These are phyloP conservation scores for Hericium coralloides DNA, from an alignment of 768 basidiomycete genomes.

Conservation along the genomic window DNA sequence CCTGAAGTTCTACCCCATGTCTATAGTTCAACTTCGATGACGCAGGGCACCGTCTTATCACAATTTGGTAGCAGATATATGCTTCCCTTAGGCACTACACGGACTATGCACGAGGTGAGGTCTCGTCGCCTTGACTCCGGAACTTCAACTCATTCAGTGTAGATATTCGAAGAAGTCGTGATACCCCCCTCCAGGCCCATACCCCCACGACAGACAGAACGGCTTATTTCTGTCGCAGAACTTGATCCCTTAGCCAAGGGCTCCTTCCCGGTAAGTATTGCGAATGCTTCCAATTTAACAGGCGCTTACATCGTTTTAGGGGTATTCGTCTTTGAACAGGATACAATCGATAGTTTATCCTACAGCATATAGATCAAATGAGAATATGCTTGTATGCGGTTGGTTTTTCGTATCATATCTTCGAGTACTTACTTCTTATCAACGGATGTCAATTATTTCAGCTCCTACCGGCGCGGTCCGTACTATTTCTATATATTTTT, in stretches of 20 bases:
- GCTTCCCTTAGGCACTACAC: conserved; percentile 75
- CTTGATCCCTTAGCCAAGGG: conserved; percentile 71
- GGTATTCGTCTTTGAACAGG: conserved; percentile 84
- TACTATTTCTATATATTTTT: conserved; percentile 1
- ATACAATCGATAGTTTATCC: conserved; percentile 94
- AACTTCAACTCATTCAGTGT: conserved; percentile 3
- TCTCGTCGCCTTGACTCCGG: background rate
- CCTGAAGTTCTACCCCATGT: conserved; percentile 78
- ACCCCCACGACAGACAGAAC: conserved; percentile 64
- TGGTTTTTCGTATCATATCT: conserved; percentile 17
- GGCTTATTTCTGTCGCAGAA: conserved; percentile 59
- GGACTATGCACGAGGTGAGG: conserved; percentile 55
- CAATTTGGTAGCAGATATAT: conserved; percentile 69
- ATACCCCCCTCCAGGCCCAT: conserved; percentile 78
- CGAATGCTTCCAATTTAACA: background rate
- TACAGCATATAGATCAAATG: conserved; percentile 89
- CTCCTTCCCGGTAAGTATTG: conserved; percentile 69
- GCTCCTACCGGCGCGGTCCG: conserved; percentile 97
- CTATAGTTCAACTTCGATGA: conserved; percentile 59
- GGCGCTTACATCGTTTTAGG: background rate
- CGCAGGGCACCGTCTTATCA: conserved; percentile 58
- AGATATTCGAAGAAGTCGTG: conserved; percentile 86
- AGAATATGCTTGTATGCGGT: conserved; percentile 94
- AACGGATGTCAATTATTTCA: conserved; percentile 21
- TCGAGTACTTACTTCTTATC: background rate